Base-by-base conservation (phyloP, 2,329 filamentous ascomycete genomes). In the Cordyceps militaris region DNA sequence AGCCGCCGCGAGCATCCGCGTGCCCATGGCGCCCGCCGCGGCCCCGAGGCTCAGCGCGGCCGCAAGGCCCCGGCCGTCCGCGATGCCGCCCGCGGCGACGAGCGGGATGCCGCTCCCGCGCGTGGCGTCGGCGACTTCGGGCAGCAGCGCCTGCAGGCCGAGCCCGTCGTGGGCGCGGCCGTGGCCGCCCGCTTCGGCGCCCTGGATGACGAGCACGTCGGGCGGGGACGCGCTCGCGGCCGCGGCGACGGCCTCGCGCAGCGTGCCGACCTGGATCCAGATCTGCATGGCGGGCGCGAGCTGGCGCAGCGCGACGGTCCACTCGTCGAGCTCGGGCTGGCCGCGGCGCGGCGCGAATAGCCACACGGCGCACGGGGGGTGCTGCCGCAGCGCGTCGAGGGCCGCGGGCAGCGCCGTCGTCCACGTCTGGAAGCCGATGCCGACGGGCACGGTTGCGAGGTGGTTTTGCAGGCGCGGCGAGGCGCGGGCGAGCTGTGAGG, bases 1-100 rank as follows among this genome's bases (percentile, higher is more conserved):
- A 0, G 58, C 64, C 0, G 72, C 64, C 0, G 82, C 83, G 0
- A 88, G 75, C 58, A 87, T 84, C 8, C 84, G 75, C 0, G 86
- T 88, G 0, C 86, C 86, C 73, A 89, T 76, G 0, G 76, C 81
- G 0, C 78, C 75, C 0, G 81, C 85, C 0, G 71, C 67, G 1
- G 81, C 79, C 0, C 82, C 81, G 0, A 83, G 70, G 1, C 72
- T 67, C 13, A 82, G 66, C 2, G 77, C 76, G 0, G 80, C 79
- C 7, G 76, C 76, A 0, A 76, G 69, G 0, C 79, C 79, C 21
- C 79, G 69, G 0, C 79, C 79, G 58, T 83, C 79, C 0, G 72
- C 70, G 26, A 83, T 76, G 1, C 80, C 80, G 3, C 80, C 80
- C 0, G 79, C 78, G 1, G 79, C 80, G 14, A 83, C 58, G 0